Percentiles rank a stretch among this genome's conserved stretches.
These are phyloP conservation scores for Candida peoriensis DNA, from an alignment of 805 yeast genomes.

Conservation along the genomic window DNA sequence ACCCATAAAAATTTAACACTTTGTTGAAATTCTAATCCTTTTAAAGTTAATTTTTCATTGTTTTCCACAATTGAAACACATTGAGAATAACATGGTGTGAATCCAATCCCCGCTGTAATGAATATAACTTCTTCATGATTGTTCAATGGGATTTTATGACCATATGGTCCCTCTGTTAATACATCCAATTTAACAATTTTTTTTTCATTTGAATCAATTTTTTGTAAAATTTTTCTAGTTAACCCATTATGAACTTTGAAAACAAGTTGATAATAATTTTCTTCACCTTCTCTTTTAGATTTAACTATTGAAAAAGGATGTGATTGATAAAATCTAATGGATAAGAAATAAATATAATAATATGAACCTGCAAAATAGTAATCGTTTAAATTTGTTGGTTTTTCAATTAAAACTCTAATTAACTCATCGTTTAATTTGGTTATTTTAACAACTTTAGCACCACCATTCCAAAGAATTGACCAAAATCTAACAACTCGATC, in stretches of 20 bases:
- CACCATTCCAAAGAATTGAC: constrained; percentile 57
- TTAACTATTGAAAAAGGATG: constrained; percentile 66
- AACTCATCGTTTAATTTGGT: constrained; percentile 24
- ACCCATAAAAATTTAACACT: constrained; percentile 57
- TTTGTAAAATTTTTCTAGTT: constrained; percentile 38
- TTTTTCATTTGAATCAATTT: constrained; percentile 27
- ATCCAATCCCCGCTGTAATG: constrained; percentile 49
- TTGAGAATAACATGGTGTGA: constrained; percentile 45
- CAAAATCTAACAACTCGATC: constrained; percentile 57
- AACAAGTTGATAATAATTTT: constrained; percentile 31
- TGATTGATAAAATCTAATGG: constrained; percentile 44
- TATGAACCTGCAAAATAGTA: constrained; percentile 46
- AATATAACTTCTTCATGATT: constrained; percentile 33
- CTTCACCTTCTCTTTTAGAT: constrained; percentile 29
- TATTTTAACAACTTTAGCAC: constrained; percentile 42
- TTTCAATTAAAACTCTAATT: constrained; percentile 35
- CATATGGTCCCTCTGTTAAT: constrained; percentile 61
- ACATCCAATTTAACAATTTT: constrained; percentile 32
- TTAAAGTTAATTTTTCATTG: constrained; percentile 11
- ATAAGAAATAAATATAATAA: constrained; percentile 52
- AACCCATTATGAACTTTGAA: constrained; percentile 53
- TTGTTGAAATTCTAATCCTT: constrained; percentile 10
- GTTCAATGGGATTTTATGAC: constrained; percentile 36
- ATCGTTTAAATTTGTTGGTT: constrained; percentile 41
- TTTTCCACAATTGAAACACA: constrained; percentile 25